Percentiles rank a stretch among this genome's conserved stretches.
Conservation (phyloP, 352 stramenopile species). For the Lagenidium sp. region DNA sequence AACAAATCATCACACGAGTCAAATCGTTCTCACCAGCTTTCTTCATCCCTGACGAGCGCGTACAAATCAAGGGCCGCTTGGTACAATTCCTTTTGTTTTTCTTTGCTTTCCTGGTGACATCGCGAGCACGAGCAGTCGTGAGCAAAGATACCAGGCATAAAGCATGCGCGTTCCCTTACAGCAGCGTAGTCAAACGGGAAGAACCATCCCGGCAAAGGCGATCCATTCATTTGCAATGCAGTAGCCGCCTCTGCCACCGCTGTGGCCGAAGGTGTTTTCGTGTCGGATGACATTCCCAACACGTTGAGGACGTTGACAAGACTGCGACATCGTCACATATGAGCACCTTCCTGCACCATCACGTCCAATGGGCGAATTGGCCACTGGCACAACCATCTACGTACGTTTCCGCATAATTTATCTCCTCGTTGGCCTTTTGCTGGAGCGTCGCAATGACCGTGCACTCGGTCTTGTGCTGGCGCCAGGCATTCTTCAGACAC, state of each 20-base stretch:
- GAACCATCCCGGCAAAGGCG: slow-evolving; percentile 55
- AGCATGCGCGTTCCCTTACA: slow-evolving; percentile 13
- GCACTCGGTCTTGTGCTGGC: slow-evolving; percentile 51
- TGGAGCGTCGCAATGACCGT: slow-evolving; percentile 43
- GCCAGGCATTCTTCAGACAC: slow-evolving; percentile 52
- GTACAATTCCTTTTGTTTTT: slow-evolving; percentile 35
- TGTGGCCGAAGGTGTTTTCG: slow-evolving; percentile 25
- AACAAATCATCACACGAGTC: no score
- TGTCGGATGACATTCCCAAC: slow-evolving; percentile 22
- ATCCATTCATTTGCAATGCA: slow-evolving; percentile 35
- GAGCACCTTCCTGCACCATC: no score
- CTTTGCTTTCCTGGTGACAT: slow-evolving; percentile 24
- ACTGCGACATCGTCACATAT: slow-evolving; percentile 11
- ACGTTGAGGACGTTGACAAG: slow-evolving; percentile 23
- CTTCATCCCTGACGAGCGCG: slow-evolving; percentile 55
- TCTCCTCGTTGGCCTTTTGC: no score
- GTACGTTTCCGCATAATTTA: no score
- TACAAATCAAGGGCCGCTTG: slow-evolving; percentile 45
- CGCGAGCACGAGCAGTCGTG: not conserved
- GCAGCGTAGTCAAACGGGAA: slow-evolving; percentile 40
- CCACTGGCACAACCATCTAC: no score
- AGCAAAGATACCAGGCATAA: not conserved
- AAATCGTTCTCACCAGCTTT: slow-evolving; percentile 54
- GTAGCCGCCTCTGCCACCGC: slow-evolving; percentile 40
- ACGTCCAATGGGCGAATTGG: no score